Conservation (phyloP, 306 rosid genomes). For the Vigna reflexopilosa region DNA sequence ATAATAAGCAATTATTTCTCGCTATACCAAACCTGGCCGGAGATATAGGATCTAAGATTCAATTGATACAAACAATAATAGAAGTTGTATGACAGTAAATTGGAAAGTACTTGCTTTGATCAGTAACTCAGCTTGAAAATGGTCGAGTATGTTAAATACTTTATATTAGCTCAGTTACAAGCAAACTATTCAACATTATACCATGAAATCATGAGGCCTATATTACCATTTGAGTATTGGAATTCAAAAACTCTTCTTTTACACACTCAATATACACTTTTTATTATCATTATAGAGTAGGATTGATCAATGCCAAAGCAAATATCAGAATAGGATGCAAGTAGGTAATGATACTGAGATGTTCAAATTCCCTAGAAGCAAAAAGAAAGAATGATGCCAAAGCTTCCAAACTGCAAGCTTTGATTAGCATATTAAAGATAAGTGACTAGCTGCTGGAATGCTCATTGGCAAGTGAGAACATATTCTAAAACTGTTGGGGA, state of each 20-base stretch:
- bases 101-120: conserved; percentile 11
- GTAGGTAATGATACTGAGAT: conserved; percentile 13
- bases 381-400: conserved; percentile 19
- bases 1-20: not conserved
- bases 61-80: conserved; percentile 19
- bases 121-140: conserved; percentile 8
- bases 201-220: conserved; percentile 14
- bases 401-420: conserved; percentile 37
- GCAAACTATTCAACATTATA: conserved; percentile 29
- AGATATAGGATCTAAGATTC: conserved; percentile 18
- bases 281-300: not conserved
- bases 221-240: conserved; percentile 5
- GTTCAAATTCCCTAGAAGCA: not conserved
- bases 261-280: not conserved
- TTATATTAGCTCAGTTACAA: not conserved
- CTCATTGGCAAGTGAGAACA: conserved; percentile 15
- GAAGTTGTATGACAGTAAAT: conserved; percentile 25
- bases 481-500: conserved; percentile 23
- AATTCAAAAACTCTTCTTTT: conserved; percentile 19
- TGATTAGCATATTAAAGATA: conserved; percentile 17
- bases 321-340: conserved; percentile 15
- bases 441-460: conserved; percentile 19
- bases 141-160: not conserved
- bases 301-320: not conserved
- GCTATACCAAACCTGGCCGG: not conserved